Evolutionary conservation across 345 rosid genomes (phyloP).

Genomic region (Arabis alpina): DNA sequence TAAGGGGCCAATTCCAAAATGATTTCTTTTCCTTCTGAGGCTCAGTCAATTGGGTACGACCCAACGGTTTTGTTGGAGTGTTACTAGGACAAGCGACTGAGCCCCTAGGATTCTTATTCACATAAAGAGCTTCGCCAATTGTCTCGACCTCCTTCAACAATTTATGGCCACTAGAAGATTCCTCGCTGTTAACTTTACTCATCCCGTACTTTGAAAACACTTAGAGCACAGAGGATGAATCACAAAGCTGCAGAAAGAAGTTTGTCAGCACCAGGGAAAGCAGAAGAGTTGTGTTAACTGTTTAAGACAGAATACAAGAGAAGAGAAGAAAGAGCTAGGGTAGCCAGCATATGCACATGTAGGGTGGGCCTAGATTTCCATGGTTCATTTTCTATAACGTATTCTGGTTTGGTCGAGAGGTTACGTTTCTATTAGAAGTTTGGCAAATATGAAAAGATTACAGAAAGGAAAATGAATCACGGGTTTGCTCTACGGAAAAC

Average conservation of each 20-base stretch:
- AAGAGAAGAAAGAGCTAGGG: constrained; percentile 1
- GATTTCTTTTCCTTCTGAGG: constrained; percentile 79
- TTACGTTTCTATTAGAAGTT: neutral
- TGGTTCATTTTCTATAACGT: neutral
- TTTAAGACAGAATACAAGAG: constrained; percentile 14
- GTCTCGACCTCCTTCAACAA: constrained; percentile 76
- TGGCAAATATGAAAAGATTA: neutral
- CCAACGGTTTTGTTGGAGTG: constrained; percentile 50
- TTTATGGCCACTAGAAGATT: constrained; percentile 57
- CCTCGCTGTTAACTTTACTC: constrained; percentile 57
- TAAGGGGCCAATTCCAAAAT: constrained; percentile 89
- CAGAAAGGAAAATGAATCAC: neutral
- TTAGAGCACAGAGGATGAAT: constrained; percentile 5
- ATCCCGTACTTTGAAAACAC: constrained; percentile 44
- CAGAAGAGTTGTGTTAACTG: constrained; percentile 3
- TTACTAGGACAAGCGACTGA: constrained; percentile 42
- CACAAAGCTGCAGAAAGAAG: constrained; percentile 17
- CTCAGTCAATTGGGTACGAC: constrained; percentile 52
- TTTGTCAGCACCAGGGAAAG: constrained; percentile 12
- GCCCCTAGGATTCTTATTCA: constrained; percentile 52
- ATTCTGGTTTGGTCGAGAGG: neutral
- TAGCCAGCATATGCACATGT: constrained; percentile 13
- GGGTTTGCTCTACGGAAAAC: neutral
- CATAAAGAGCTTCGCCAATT: constrained; percentile 74
- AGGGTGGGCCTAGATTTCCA: neutral